Percentiles rank a stretch among this genome's conserved stretches.
Evolutionary conservation across 371 early-diverging fungal species (phyloP).

Genomic region (Basidiobolus heterosporus): DNA sequence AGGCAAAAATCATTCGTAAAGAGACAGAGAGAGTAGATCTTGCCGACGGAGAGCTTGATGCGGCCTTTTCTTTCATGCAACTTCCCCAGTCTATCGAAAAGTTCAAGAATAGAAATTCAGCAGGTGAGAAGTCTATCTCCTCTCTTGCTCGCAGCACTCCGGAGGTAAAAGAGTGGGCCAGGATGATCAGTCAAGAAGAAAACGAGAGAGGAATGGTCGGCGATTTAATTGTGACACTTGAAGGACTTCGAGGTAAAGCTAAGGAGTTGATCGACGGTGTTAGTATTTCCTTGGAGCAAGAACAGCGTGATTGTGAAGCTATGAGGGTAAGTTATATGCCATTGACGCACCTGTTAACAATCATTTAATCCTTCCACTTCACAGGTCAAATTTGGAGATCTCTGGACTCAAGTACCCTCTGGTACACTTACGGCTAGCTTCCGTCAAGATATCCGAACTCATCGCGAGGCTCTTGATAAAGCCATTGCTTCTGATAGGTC

Average conservation of each 20-base stretch:
- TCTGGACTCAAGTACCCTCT: constrained; percentile 76
- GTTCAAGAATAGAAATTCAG: constrained; percentile 25
- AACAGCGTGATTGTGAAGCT: not conserved
- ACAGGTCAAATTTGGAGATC: constrained; percentile 20
- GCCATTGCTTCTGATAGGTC: constrained; percentile 56
- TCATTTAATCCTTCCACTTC: not conserved
- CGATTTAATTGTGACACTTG: constrained; percentile 35
- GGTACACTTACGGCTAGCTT: constrained; percentile 48
- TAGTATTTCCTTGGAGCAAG: constrained; percentile 5
- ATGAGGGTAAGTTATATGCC: constrained; percentile 13
- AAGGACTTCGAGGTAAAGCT: constrained; percentile 35
- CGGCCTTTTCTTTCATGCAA: constrained; percentile 70
- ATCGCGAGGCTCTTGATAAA: constrained; percentile 59
- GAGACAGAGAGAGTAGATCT: constrained; percentile 58
- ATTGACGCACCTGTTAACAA: no score
- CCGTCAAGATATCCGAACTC: constrained; percentile 59
- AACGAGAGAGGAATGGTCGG: constrained; percentile 19
- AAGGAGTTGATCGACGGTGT: constrained; percentile 43
- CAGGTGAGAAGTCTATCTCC: not conserved
- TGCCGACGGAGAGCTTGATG: constrained; percentile 74
- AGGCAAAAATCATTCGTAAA: constrained; percentile 70
- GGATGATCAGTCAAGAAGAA: constrained; percentile 32
- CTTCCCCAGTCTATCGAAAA: constrained; percentile 57
- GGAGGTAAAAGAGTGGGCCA: constrained; percentile 41
- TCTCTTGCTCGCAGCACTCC: constrained; percentile 32